Percentiles rank a stretch among this genome's conserved stretches.
These are phyloP conservation scores for Raddia guianensis DNA, from an alignment of 176 grass and related monocot species.

Conservation along the genomic window DNA sequence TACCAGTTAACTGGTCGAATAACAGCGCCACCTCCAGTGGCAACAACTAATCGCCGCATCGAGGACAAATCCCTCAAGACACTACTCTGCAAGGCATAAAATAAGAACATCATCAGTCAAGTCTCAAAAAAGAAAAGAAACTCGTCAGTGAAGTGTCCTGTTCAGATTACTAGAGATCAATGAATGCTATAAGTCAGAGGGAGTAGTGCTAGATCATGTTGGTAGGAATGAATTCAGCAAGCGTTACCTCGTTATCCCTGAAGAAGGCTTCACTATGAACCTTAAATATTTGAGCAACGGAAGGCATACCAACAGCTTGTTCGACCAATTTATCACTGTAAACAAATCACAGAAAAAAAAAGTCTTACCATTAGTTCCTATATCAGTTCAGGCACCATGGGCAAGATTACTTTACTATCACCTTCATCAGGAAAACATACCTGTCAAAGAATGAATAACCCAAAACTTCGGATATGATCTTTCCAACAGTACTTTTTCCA, in stretches of 20 bases:
- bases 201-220: neutral
- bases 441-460: constrained; percentile 97
- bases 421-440: constrained; percentile 47
- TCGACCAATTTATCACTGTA: constrained; percentile 97
- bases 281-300: constrained; percentile 96
- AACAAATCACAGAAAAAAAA: constrained; percentile 36
- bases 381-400: constrained; percentile 21
- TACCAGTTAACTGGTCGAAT: constrained; percentile 98
- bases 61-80: constrained; percentile 88
- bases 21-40: constrained; percentile 93
- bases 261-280: constrained; percentile 95
- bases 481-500: constrained; percentile 94
- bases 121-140: constrained; percentile 8
- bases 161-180: constrained; percentile 14
- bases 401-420: neutral
- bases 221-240: constrained; percentile 24
- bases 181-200: neutral
- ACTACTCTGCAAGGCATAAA: constrained; percentile 66
- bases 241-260: constrained; percentile 83
- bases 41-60: constrained; percentile 90
- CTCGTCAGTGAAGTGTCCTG: neutral
- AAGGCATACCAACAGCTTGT: constrained; percentile 87
- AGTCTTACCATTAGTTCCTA: constrained; percentile 20
- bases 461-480: constrained; percentile 91
- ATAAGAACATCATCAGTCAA: neutral